A percentile compares a stretch with the other conserved stretches of the same genome.
Conservation (phyloP, 495 filamentous ascomycete genomes). For the Hypoxylon fragiforme region DNA sequence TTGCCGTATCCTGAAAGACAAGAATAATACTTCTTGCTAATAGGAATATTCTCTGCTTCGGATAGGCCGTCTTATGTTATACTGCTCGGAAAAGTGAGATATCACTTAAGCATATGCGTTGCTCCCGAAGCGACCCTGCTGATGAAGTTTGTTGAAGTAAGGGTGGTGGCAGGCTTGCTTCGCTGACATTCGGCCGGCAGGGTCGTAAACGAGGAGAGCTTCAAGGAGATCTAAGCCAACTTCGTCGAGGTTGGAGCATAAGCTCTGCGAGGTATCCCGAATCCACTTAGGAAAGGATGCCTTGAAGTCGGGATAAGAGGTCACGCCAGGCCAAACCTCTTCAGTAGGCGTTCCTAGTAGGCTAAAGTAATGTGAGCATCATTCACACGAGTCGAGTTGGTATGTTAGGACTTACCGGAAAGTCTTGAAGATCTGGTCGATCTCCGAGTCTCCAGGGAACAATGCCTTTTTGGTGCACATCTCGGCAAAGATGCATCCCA, state of each 20-base stretch:
- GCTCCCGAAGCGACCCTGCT: constrained; percentile 42
- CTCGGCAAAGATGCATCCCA: constrained; percentile 98
- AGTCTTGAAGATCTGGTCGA: constrained; percentile 99
- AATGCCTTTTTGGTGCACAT: constrained; percentile 98
- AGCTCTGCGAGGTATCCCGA: constrained; percentile 62
- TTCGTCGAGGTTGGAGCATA: constrained; percentile 64
- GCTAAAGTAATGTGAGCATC: constrained; percentile 47
- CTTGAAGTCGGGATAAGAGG: constrained; percentile 97
- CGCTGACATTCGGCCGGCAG: constrained; percentile 87
- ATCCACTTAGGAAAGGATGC: constrained; percentile 94
- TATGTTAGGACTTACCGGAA: constrained; percentile 70
- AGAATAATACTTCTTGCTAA: constrained; percentile 15
- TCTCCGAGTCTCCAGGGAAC: constrained; percentile 97
- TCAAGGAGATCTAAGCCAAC: constrained; percentile 89
- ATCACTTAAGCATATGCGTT: constrained; percentile 43
- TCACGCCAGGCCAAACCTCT: constrained; percentile 90
- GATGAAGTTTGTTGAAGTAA: constrained; percentile 77
- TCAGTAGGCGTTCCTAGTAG: constrained; percentile 91
- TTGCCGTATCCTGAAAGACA: constrained; percentile 26
- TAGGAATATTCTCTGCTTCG: constrained; percentile 17
- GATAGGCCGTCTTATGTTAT: not conserved
- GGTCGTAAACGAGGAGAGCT: constrained; percentile 89
- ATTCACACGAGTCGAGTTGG: not conserved
- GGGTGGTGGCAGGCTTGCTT: constrained; percentile 93
- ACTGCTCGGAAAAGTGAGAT: not conserved